Base-by-base conservation (phyloP, 2,329 filamentous ascomycete species). In the Neopestalotiopsis sp. region DNA sequence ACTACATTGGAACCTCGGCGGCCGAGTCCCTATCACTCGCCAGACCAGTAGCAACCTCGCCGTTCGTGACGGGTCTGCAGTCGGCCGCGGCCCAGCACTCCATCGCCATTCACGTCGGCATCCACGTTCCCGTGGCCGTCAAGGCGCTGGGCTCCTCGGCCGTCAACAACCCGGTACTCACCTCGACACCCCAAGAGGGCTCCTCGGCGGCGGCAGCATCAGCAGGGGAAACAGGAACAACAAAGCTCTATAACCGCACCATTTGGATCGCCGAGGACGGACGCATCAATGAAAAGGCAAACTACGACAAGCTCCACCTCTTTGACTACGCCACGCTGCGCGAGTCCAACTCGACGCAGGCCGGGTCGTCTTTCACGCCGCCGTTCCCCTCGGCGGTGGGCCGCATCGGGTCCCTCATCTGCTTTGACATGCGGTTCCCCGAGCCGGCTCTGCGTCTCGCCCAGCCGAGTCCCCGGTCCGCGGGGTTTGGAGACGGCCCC, bases 221-320 rank as follows among this genome's bases (percentile, higher is more conserved):
- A 28, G 24, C 24, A 12, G 10, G 2, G 32, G 34, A 58, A 57
- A 66, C 28, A 45, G 9, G 68, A 20, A 68, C 52, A 56, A 74
- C 73, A 4, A 84, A 83, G 68, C 81, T 88, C 59, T 81, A 84
- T 74, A 89, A 89, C 81, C 82, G 85, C 58, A 83, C 84, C 60
- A 76, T 89, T 71, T 88, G 84, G 80, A 88, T 89, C 72, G 74
- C 80, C 49, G 74, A 81, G 4, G 74, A 78, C 32, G 87, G 87
- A 20, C 67, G 71, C 52, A 78, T 89, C 42, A 74, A 80, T 58
- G 76, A 83, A 2, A 71, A 79, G 5, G 78, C 77, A 1, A 79
- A 80, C 24, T 98, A 98, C 81, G 92, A 97, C 79, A 98, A 98
- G 80, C 83, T 97, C 40, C 95, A 98, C 78, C 86, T 98, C 14